Evolutionary conservation across 2,329 filamentous ascomycete genomes (phyloP), one percentile per base, ranked within the genome.

Genomic region (Sporothrix brasiliensis): DNA sequence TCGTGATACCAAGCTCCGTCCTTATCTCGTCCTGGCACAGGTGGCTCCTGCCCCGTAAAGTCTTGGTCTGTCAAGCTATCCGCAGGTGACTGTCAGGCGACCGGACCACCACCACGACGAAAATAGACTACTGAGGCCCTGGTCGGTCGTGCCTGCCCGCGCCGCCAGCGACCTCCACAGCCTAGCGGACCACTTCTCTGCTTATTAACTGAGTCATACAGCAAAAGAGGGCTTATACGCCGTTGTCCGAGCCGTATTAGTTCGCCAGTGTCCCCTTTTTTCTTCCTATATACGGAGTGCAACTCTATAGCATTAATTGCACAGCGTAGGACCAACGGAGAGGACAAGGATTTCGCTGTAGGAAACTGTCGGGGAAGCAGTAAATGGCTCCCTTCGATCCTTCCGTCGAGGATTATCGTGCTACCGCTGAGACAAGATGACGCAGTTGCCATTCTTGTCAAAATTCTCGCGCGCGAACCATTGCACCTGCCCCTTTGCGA

Each of bases 391-490:
- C 39, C 58, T 44, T 61, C 21, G 58, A 39, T 61, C 39, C 58
- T 63, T 63, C 39, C 21, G 13, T 47, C 39, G 13, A 63, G 41
- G 39, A 47, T 39, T 47, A 11, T 39, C 4, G 34, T 44, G 56
- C 58, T 44, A n/a, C 58, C 58, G 21, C 52, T 56, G n/a, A 56
- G 66, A 56, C 53, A 68, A 49, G 49, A 54, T 69, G 68, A 69
- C 68, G 58, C 68, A 69, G 44, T 52, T 69, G 47, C 44, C 67
- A 69, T 61, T 69, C 44, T 61, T 50, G 63, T 66, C 47, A 53
- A 66, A 27, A 52, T 39, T 47, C 63, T 47, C 56, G 44, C 41
- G 49, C 41, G 34, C 9, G 16, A n/a, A 53, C 47, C 54, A 50
- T 34, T 21, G 27, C 63, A 66, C 63, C 63, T 66, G 63, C 63